Conservation (phyloP, 768 basidiomycete genomes). For the Lentinula sp. region DNA sequence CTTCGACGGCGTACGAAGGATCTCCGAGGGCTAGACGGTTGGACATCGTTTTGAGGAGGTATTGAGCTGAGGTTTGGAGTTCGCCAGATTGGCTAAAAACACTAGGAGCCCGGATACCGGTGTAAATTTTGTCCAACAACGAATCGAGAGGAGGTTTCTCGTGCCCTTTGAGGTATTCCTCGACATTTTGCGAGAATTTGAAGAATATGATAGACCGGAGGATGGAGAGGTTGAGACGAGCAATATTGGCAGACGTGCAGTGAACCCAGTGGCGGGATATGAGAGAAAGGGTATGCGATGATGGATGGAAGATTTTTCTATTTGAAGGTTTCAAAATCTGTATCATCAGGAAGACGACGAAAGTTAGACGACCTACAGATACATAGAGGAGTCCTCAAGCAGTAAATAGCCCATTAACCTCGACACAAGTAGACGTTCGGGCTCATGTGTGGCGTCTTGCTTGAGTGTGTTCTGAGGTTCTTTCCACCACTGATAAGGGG, state of each 20-base stretch:
- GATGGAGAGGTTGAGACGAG: not conserved
- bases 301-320: not conserved
- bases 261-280: not conserved
- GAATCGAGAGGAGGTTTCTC: not conserved
- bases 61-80: not conserved
- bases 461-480: not conserved
- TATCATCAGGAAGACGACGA: not conserved
- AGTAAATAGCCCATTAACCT: not conserved
- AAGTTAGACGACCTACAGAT: not conserved
- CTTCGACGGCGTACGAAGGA: not conserved
- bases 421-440: not conserved
- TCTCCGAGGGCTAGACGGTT: not conserved
- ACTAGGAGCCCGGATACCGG: not conserved
- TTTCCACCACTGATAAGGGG: not conserved
- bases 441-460: not conserved
- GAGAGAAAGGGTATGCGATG: not conserved
- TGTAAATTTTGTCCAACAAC: not conserved
- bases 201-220: not conserved
- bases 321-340: not conserved
- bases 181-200: not conserved
- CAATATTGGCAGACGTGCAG: not conserved
- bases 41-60: not conserved
- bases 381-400: not conserved
- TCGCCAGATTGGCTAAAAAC: not conserved
- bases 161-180: not conserved